phyloP scores from a whole-genome alignment of 805 yeast species.

The Kodamaea neixiangensis region DNA sequence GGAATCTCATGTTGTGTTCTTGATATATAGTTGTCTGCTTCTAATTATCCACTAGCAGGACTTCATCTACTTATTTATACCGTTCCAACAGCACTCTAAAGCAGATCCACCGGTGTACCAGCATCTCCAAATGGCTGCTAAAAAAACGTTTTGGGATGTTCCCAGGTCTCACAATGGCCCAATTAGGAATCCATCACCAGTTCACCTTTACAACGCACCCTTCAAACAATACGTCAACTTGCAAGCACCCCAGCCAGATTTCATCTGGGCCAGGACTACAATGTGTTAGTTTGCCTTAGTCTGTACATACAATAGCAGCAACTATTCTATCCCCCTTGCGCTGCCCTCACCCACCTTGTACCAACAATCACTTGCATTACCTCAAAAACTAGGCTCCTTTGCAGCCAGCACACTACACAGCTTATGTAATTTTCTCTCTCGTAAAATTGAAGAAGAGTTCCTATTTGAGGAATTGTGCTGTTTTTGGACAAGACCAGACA shows the following conservation, averaged over 20 bases:
- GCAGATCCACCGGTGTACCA: not conserved
- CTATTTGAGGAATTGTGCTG: no score
- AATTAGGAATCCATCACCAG: not conserved
- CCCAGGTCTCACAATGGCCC: not conserved
- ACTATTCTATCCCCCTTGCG: no score
- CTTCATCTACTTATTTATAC: not conserved
- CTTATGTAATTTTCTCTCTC: no score
- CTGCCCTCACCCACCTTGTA: no score
- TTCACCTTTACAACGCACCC: not conserved
- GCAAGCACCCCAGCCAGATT: not conserved
- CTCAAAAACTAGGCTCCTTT: no score
- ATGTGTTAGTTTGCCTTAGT: not conserved
- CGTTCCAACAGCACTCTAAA: not conserved
- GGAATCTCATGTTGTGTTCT: not conserved
- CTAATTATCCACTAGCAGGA: not conserved
- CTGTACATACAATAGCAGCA: not conserved
- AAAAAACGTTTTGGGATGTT: not conserved
- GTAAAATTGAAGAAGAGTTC: no score
- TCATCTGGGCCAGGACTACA: not conserved
- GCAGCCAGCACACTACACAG: no score
- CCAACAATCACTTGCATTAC: no score
- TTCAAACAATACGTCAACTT: not conserved
- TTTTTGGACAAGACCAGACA: no score
- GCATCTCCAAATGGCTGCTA: constrained; percentile 1
- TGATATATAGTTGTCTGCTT: not conserved